phyloP scores from a whole-genome alignment of 768 basidiomycete genomes.

The Suillus discolor region DNA sequence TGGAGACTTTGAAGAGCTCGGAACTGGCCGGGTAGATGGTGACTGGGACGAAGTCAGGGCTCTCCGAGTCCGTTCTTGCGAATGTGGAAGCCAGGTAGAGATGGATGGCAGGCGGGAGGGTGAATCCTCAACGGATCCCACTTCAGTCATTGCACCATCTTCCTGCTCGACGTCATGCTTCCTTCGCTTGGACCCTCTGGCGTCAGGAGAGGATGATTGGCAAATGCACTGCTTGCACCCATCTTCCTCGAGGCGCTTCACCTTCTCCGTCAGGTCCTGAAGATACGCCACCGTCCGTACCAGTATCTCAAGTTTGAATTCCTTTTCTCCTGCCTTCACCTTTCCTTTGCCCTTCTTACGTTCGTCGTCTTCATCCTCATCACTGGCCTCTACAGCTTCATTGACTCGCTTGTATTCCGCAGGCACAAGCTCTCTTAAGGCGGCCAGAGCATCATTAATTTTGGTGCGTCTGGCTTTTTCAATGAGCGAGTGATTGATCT shows the following conservation, averaged over 20 bases:
- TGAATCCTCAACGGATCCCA: background rate
- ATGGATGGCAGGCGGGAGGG: conserved; percentile 61
- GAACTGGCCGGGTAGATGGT: conserved; percentile 33
- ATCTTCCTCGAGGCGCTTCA: conserved; percentile 44
- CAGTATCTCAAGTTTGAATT: conserved; percentile 92
- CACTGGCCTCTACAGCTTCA: conserved; percentile 34
- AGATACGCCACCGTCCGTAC: conserved; percentile 81
- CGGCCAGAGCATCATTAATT: conserved; percentile 89
- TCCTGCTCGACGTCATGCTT: background rate
- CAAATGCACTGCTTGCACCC: conserved; percentile 20
- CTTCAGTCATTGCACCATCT: background rate
- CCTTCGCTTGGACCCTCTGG: conserved; percentile 4
- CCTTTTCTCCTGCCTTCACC: conserved; percentile 62
- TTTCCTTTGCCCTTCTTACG: conserved; percentile 33
- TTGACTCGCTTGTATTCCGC: conserved; percentile 43
- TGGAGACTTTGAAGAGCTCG: conserved; percentile 12
- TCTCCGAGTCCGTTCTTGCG: conserved; percentile 20
- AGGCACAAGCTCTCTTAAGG: conserved; percentile 79
- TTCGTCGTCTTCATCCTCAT: conserved; percentile 37
- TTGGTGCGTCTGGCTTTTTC: conserved; percentile 93
- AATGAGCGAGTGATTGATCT: conserved; percentile 93
- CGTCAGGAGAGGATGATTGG: conserved; percentile 19
- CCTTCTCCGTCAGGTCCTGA: conserved; percentile 63
- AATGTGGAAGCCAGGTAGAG: conserved; percentile 61
- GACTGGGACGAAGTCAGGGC: conserved; percentile 37